Conservation (phyloP, 306 rosid genomes). For the Alnus rubra region DNA sequence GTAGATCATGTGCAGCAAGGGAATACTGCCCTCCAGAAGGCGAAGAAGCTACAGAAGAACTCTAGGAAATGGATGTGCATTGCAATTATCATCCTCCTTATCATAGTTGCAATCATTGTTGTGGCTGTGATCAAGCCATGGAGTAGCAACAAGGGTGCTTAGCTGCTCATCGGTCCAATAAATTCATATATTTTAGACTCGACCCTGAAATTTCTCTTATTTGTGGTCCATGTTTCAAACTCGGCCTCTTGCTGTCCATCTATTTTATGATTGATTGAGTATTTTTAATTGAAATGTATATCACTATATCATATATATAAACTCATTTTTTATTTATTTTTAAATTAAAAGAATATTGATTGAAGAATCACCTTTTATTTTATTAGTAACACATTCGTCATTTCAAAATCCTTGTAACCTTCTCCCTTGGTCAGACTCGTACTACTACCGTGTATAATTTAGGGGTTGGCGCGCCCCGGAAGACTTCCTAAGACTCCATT, state of each 20-base stretch:
- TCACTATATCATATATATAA: not conserved
- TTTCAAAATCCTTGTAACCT: too few relatives aligned
- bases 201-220: not conserved
- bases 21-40: constrained; percentile 67
- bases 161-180: constrained; percentile 16
- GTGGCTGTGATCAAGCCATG: constrained; percentile 77
- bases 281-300: not conserved
- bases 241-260: not conserved
- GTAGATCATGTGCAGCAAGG: constrained; percentile 95
- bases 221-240: not conserved
- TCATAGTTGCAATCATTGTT: constrained; percentile 52
- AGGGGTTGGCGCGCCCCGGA: too few relatives aligned
- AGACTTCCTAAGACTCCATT: too few relatives aligned
- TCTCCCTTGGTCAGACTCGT: too few relatives aligned
- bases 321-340: not conserved
- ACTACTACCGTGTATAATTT: too few relatives aligned
- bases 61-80: constrained; percentile 95
- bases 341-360: too few relatives aligned
- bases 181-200: not conserved
- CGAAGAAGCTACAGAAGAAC: constrained; percentile 76
- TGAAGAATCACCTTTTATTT: too few relatives aligned
- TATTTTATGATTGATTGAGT: not conserved
- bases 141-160: constrained; percentile 54
- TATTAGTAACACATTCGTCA: too few relatives aligned
- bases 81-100: constrained; percentile 82